Percentiles rank a stretch among this genome's conserved stretches.
phyloP scores from a whole-genome alignment of 768 basidiomycete species.

The Hygrophorus pudorinus region DNA sequence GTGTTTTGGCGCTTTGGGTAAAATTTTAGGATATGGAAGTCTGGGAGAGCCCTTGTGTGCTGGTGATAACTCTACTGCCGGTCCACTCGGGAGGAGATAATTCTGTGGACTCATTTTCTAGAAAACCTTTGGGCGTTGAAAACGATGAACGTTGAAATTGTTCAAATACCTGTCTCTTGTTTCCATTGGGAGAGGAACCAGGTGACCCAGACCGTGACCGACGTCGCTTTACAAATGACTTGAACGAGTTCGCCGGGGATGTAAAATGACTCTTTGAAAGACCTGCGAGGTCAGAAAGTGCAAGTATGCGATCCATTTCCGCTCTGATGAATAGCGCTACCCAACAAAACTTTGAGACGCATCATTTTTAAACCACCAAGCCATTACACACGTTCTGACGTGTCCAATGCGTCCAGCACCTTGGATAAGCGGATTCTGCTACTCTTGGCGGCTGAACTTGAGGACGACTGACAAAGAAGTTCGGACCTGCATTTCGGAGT shows the following conservation, averaged over 20 bases:
- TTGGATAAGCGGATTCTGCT: conserved; percentile 20
- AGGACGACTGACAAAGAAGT: too few species aligned
- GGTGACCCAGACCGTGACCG: not conserved
- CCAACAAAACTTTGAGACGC: not conserved
- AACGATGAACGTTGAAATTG: too few species aligned
- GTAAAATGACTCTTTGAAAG: conserved; percentile 14
- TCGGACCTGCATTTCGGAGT: too few species aligned
- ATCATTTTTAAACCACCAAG: not conserved
- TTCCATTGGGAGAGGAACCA: not conserved
- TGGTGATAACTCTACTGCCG: not conserved
- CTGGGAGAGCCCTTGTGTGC: not conserved
- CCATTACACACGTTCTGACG: conserved; percentile 30
- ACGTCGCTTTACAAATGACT: not conserved
- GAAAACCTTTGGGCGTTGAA: not conserved
- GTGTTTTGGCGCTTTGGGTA: too few species aligned
- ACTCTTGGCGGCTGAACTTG: not conserved
- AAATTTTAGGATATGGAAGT: not conserved
- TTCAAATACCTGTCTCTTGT: conserved; percentile 5
- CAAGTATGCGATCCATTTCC: conserved; percentile 30
- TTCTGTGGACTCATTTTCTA: not conserved
- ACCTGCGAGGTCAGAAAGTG: conserved; percentile 34
- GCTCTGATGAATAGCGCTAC: conserved; percentile 27
- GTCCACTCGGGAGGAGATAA: not conserved
- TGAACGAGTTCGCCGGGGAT: not conserved
- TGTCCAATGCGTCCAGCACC: conserved; percentile 32